Evolutionary conservation across 2,329 filamentous ascomycete species (phyloP), one percentile per base, ranked within the genome.

Genomic region (Magnaporthiopsis rhizophila): DNA sequence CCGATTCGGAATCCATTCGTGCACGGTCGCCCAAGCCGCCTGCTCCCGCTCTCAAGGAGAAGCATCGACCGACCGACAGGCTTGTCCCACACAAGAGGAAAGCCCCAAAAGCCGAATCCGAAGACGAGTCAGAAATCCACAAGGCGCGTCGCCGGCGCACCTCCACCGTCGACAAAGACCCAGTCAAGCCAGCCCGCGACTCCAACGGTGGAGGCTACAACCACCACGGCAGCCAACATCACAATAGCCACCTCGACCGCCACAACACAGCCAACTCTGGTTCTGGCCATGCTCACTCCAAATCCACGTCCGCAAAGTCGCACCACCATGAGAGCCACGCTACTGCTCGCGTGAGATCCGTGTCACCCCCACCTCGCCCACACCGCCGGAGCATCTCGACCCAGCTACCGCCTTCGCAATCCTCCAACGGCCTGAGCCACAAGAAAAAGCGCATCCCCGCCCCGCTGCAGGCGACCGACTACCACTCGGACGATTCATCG

Each of bases 401-500:
- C 0, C 87, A 89, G 70, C 78, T 88, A 26, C 80, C 83, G 1
- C 58, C 28, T 13, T 78, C 82, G 3, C 76, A 84, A 66, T 77
- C 80, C 12, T 78, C 80, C 36, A 85, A 85, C 72, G 84, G 85
- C 5, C 72, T 86, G 45, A 76, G 78, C 62, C 76, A 80, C 65
- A 89, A 88, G 75, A 88, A 87, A 74, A 85, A 82, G 74, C 84
- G 82, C 59, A 73, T 84, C 30, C 85, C 87, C 9, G 82, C 84
- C 8, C 86, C 87, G 13, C 78, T 89, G 62, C 81, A 85, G 63
- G 80, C 86, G 12, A 83, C 82, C 30, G 86, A 87, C 66, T 88
- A 89, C 67, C 83, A 86, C 65, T 90, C 88, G 0, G 88, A 90
- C 72, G 83, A 88, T 68, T 87, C 87, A 59, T 85, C 86, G 59